Evolutionary conservation across 192 early-diverging fungal species (phyloP), one percentile per base, ranked within the genome.

Genomic region (Coemansia sp.): DNA sequence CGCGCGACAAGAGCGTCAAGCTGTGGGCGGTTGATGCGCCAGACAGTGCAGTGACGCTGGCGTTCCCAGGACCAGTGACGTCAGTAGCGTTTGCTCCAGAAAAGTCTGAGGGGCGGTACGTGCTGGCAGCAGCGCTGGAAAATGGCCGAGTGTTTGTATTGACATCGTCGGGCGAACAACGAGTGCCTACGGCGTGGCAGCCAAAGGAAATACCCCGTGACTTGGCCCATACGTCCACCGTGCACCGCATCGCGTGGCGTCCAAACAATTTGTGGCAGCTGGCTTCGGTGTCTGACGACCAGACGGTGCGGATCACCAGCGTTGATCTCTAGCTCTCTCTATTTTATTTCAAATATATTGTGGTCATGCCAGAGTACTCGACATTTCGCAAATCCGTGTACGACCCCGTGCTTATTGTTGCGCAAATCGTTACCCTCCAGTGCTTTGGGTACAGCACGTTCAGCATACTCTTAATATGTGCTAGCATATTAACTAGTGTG

Each of bases 1-100:
- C 92, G n/a, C 84, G 96, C 50, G 96, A 98, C 70, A 94, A 95
- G 74, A 88, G 91, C 1, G 84, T 94, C 52, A 91, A 90, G 72
- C 65, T 96, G 55, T 96, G 94, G 95, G 19, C 54, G 7, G 61
- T 70, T n/a, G 50, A 65, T 7, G 55, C 43, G 26, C 23, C 53
- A 8, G 57, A 23, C 8, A 38, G 35, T 8, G 88, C 83, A 11
- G 63, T 91, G 39, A 68, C 85, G 12, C 60, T 98, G 43, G 89
- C 92, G 48, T 87, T 92, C 53, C 83, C 89, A 0, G 93, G 90
- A 19, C 80, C 90, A 14, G 89, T 95, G 9, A 98, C 94, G 3
- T 87, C 94, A 7, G 69, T 97, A 6, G 92, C 91, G 56, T 90
- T 97, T 85, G 82, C 87, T 3, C 88, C 45, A 0, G 23, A 0